Conservation (phyloP, 257 asterid species). For the Przewalskia tangutica region DNA sequence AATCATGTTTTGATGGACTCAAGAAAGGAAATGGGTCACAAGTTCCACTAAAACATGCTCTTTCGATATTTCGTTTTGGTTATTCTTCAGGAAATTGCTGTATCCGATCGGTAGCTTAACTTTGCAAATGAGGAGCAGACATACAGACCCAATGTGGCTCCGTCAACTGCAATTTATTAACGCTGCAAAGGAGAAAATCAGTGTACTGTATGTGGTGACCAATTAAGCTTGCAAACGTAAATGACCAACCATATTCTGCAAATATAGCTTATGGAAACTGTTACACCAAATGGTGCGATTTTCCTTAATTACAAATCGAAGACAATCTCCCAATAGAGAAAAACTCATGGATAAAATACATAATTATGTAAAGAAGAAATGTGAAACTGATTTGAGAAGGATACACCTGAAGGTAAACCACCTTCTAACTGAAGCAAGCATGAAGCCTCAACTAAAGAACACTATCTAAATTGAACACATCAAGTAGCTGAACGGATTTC, state of each 20-base stretch:
- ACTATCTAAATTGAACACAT: slow-evolving; percentile 8
- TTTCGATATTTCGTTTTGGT: too few relatives aligned
- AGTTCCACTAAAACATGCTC: too few relatives aligned
- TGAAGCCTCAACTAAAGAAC: slow-evolving; percentile 11
- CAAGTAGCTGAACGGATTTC: slow-evolving; percentile 11
- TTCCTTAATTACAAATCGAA: not conserved
- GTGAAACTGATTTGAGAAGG: not conserved
- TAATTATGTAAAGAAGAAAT: not conserved
- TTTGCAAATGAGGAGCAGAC: not conserved
- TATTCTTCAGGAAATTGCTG: too few relatives aligned
- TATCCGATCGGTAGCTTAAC: too few relatives aligned
- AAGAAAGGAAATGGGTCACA: too few relatives aligned
- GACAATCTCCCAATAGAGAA: not conserved
- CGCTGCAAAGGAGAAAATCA: not conserved
- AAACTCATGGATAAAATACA: slow-evolving; percentile 3
- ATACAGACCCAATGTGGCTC: not conserved
- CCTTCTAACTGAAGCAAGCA: not conserved
- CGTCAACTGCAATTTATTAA: not conserved
- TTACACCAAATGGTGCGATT: not conserved
- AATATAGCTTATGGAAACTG: not conserved
- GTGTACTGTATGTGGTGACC: not conserved
- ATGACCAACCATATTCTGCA: not conserved
- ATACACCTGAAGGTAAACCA: not conserved
- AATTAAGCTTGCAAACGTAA: not conserved
- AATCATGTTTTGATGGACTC: too few relatives aligned